Evolutionary conservation across 1,284 basidiomycete genomes (phyloP), one percentile per base, ranked within the genome.

Genomic region (Cystobasidium slooffiae): DNA sequence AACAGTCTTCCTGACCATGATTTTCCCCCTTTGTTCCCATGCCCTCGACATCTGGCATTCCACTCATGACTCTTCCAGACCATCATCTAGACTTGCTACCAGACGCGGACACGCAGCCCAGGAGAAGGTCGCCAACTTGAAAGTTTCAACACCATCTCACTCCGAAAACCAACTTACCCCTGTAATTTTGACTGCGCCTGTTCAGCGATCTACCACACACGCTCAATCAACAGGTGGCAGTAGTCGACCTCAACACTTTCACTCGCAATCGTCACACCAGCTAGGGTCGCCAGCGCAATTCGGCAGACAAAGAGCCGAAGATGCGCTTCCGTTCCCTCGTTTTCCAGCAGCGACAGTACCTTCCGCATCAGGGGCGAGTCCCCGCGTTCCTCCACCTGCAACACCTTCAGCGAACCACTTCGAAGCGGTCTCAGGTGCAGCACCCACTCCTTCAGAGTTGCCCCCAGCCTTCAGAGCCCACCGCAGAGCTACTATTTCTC

Each of bases 51-150:
- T 20, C 53, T 24, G 53, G 14, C 31, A 56, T 24, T 24, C 10
- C 2, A 22, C 22, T 24, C 12, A 4, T 12, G 22, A 16, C 12
- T 24, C 14, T 14, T 16, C n/a, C 64, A 66, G 64, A n/a, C 55
- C 68, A 5, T 41, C 49, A 3, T 72, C 69, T 31, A 43, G 55
- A 16, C 39, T 72, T 6, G 69, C 69, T 22, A 44, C 20, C 9
- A 47, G 69, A 53, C 46, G 69, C 16, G 61, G 69, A n/a, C 69
- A 51, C 3, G 46, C 39, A 49, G 69, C 69, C 0, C 69, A 72
- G 41, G 61, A 72, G 8, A 72, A 64, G 44, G 61, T 61, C 20
- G 61, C 43, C 8, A 55, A 43, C 31, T 47, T 72, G n/a, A 49
- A 59, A 10, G 61, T 72, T 20, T 41, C 69, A 14, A 64, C 69